Conservation (phyloP, 1,284 basidiomycete species). For the Ceratobasidium sp. region DNA sequence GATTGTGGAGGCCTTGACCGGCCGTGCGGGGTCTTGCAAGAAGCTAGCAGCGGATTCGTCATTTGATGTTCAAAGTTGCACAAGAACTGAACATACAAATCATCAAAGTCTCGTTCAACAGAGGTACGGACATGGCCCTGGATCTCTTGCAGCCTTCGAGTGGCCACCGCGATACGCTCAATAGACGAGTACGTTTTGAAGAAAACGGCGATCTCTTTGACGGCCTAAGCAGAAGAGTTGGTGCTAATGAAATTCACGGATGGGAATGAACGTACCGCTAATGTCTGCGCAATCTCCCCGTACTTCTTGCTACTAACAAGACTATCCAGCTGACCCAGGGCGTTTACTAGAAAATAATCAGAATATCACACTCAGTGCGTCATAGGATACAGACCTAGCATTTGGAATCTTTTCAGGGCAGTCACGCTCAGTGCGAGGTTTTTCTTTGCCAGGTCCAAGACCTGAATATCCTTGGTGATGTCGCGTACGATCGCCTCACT, state of each 20-base stretch:
- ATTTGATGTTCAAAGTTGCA: neutral
- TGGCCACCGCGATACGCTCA: slow-evolving; percentile 75
- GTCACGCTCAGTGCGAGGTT: slow-evolving; percentile 92
- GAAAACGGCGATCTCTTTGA: slow-evolving; percentile 79
- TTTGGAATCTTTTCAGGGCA: slow-evolving; percentile 87
- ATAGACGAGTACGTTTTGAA: slow-evolving; percentile 80
- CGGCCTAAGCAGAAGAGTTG: slow-evolving; percentile 62
- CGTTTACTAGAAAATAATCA: slow-evolving; percentile 65
- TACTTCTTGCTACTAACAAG: slow-evolving; percentile 80
- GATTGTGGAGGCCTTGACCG: slow-evolving; percentile 67
- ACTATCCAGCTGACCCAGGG: slow-evolving; percentile 79
- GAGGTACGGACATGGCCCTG: slow-evolving; percentile 77
- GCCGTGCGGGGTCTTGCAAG: slow-evolving; percentile 74
- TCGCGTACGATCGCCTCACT: slow-evolving; percentile 94
- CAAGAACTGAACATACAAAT: slow-evolving; percentile 66
- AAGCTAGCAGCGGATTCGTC: slow-evolving; percentile 60
- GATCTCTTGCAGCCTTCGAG: slow-evolving; percentile 77
- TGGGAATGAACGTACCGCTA: slow-evolving; percentile 62
- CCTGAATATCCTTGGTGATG: slow-evolving; percentile 96
- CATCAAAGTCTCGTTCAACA: slow-evolving; percentile 87
- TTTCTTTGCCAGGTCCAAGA: slow-evolving; percentile 91
- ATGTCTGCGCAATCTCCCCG: slow-evolving; percentile 79
- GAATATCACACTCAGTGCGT: neutral
- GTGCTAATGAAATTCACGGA: neutral
- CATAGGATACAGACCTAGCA: slow-evolving; percentile 74